Evolutionary conservation across 2,329 filamentous ascomycete species (phyloP), one percentile per base, ranked within the genome.

Genomic region (Colletotrichum brevisporum): DNA sequence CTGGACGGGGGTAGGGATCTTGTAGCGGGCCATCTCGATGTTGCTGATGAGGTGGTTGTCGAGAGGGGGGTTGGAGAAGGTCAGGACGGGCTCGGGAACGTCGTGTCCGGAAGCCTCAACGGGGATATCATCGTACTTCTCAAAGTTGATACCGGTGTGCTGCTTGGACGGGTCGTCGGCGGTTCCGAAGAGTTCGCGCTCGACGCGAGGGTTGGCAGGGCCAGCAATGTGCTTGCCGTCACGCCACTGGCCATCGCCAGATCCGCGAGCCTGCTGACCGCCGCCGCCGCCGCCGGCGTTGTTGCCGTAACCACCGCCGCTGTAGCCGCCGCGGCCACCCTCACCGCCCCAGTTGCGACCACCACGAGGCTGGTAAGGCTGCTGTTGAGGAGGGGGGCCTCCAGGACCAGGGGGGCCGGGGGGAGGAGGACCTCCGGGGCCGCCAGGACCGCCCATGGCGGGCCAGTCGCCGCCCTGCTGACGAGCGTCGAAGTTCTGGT

Each of bases 71-170:
- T 96, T 97, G 79, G 90, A 94, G 89, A 99, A 99, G 71, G 90
- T 88, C 74, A 91, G 91, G 74, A 98, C 94, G 48, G 95, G 92
- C 78, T 98, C 96, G 53, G 96, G 96, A 61, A 98, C 94, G 78
- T 97, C 90, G 62, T 94, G 91, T 70, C 96, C 96, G 70, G 95
- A 98, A 72, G 96, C 96, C 84, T 98, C 96, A 73, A 99, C 96
- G 63, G 96, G 96, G 74, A 99, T 99, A 82, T 99, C 96, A 79
- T 99, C 96, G 84, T 99, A 99, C 88, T 99, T 99, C 86, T 97
- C 92, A 81, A 99, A 99, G 89, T 99, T 99, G 92, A 99, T 98
- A 83, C 96, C 96, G 41, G 94, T 98, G 78, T 97, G 93, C 82
- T 97, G 93, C 88, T 98, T 98, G 74, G 92, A 90, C 72, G 95